Conservation (phyloP, 73 alveolate genomes). For the Paramecium octaurelia region DNA sequence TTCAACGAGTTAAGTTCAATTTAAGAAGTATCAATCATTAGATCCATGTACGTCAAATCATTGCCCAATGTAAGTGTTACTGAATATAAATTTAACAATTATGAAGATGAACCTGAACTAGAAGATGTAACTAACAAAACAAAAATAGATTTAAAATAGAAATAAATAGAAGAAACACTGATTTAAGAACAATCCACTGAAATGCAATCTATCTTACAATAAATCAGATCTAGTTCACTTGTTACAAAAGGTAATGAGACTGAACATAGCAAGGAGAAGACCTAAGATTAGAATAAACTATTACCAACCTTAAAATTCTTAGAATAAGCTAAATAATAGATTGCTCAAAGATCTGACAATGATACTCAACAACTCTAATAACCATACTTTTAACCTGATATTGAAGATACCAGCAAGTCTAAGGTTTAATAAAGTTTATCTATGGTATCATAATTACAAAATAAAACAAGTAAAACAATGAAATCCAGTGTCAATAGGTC, state of each 20-base stretch:
- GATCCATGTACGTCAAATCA: not conserved
- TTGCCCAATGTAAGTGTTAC: not conserved
- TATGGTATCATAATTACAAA: not conserved
- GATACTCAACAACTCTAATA: not conserved
- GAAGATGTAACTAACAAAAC: not conserved
- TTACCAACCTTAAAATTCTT: not conserved
- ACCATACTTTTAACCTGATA: not conserved
- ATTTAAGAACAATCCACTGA: conserved; percentile 2
- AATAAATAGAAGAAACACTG: not conserved
- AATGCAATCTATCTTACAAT: conserved; percentile 21
- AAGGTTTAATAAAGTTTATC: not conserved
- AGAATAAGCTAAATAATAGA: not conserved
- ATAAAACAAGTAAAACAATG: not conserved
- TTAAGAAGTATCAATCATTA: not conserved
- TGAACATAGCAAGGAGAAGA: not conserved
- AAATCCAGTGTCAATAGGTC: not conserved
- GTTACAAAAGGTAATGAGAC: not conserved
- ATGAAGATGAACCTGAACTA: conserved; percentile 9
- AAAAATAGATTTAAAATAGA: not conserved
- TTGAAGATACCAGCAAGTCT: not conserved
- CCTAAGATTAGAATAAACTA: not conserved
- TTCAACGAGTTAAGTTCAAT: not conserved
- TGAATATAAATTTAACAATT: conserved; percentile 14
- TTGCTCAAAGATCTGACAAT: not conserved
- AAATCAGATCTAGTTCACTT: not conserved